Evolutionary conservation across 1,284 basidiomycete species (phyloP).

Genomic region (Ustilago sp.): DNA sequence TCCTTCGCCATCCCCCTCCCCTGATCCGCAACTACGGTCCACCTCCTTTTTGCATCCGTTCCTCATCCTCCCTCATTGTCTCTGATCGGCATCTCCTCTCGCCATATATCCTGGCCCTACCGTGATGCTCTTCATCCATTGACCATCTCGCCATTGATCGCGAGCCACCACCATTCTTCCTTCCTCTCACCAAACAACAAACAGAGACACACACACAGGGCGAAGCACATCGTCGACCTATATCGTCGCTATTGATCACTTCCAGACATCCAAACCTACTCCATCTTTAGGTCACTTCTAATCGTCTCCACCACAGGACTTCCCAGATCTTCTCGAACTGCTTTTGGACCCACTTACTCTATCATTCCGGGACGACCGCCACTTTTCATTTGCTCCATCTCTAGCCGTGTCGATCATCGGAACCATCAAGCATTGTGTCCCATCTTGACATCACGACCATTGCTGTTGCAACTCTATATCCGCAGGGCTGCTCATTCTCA

Average conservation of each 20-base stretch:
- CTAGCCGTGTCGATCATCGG: slow-evolving; percentile 3
- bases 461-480: neutral
- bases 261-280: neutral
- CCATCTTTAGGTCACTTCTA: neutral
- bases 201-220: neutral
- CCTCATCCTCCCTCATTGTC: neutral
- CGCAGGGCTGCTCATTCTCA: neutral
- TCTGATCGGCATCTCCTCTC: slow-evolving; percentile 8
- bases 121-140: slow-evolving; percentile 12
- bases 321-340: neutral
- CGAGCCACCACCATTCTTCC: slow-evolving; percentile 6
- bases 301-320: neutral
- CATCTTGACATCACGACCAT: neutral
- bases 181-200: neutral
- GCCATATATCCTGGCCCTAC: slow-evolving; percentile 8
- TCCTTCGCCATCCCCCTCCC: slow-evolving; percentile 6
- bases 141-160: slow-evolving; percentile 10
- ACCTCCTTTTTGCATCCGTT: neutral
- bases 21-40: neutral
- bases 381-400: neutral
- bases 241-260: neutral
- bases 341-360: neutral
- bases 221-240: neutral
- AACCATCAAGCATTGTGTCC: neutral
- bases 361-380: neutral